These are phyloP conservation scores for Psilocybe cubensis DNA, from an alignment of 768 basidiomycete genomes.

Conservation along the genomic window DNA sequence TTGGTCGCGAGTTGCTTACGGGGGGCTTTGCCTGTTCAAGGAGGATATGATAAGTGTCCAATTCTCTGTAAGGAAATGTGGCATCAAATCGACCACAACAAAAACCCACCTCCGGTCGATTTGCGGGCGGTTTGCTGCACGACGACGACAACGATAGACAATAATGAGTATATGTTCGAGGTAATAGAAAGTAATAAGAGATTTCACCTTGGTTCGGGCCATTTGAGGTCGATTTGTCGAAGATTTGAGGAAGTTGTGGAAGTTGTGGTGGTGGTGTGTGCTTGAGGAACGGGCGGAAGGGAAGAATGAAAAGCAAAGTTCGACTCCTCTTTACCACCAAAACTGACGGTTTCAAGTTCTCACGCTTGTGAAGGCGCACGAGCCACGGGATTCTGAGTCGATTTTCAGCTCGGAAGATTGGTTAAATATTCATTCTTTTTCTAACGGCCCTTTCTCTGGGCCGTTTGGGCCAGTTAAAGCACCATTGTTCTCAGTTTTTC, in stretches of 20 bases:
- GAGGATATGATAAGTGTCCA: constrained; percentile 24
- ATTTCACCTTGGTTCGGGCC: constrained; percentile 86
- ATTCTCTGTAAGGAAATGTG: constrained; percentile 4
- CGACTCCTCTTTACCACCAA: constrained; percentile 41
- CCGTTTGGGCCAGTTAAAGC: constrained; percentile 23
- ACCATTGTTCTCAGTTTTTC: constrained; percentile 3
- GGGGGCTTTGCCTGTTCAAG: constrained; percentile 78
- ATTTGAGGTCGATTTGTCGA: constrained; percentile 45
- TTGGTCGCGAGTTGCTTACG: constrained; percentile 97
- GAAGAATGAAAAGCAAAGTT: constrained; percentile 31
- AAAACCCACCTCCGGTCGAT: constrained; percentile 88
- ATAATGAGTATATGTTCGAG: constrained; percentile 4
- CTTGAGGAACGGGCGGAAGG: constrained; percentile 40
- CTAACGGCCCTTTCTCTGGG: constrained; percentile 21
- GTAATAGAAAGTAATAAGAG: constrained; percentile 23
- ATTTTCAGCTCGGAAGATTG: constrained; percentile 55
- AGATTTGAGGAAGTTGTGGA: constrained; percentile 22
- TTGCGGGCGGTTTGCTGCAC: constrained; percentile 97
- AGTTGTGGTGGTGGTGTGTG: constrained; percentile 36
- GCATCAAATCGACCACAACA: constrained; percentile 12
- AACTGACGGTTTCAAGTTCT: constrained; percentile 44
- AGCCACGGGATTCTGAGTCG: constrained; percentile 51
- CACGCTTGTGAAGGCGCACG: constrained; percentile 52
- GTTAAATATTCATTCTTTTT: constrained; percentile 33
- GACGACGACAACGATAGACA: constrained; percentile 28